phyloP scores from a whole-genome alignment of 768 basidiomycete species.

The Hygrophorus russula region DNA sequence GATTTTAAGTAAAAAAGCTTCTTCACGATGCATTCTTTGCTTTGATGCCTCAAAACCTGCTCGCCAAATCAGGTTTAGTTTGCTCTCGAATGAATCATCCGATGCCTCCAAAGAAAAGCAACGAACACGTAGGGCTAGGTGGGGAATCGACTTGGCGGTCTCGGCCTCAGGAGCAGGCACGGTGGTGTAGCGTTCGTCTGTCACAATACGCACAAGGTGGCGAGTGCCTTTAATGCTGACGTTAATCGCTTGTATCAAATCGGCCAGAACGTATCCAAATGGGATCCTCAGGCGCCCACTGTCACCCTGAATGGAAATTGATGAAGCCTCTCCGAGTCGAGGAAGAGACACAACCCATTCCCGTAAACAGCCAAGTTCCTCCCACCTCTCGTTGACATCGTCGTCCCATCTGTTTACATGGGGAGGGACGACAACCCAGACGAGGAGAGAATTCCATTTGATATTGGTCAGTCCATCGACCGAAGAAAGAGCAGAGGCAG shows the following conservation, averaged over 20 bases:
- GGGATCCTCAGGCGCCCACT: conserved; percentile 73
- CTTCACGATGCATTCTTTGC: conserved; percentile 61
- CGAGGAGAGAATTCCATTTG: conserved; percentile 29
- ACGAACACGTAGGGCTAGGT: conserved; percentile 45
- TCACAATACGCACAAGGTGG: conserved; percentile 51
- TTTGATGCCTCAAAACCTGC: conserved; percentile 63
- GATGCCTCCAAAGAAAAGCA: conserved; percentile 64
- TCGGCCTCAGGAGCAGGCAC: conserved; percentile 61
- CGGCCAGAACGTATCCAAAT: conserved; percentile 61
- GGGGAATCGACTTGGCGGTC: conserved; percentile 60
- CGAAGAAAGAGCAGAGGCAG: conserved; percentile 16
- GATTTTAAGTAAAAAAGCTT: conserved; percentile 72
- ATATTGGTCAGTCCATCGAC: conserved; percentile 19
- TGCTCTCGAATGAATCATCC: conserved; percentile 78
- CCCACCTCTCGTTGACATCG: conserved; percentile 44
- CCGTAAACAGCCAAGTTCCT: conserved; percentile 56
- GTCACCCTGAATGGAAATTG: conserved; percentile 45
- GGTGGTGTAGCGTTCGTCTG: conserved; percentile 36
- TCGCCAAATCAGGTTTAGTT: conserved; percentile 62
- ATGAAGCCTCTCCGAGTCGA: conserved; percentile 18
- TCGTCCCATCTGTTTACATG: conserved; percentile 24
- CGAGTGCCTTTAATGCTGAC: conserved; percentile 63
- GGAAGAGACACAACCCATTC: conserved; percentile 33
- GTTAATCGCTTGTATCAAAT: conserved; percentile 61
- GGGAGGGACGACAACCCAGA: conserved; percentile 47